Conservation (phyloP, 2,329 filamentous ascomycete species). For the Colletotrichum lindemuthianum region DNA sequence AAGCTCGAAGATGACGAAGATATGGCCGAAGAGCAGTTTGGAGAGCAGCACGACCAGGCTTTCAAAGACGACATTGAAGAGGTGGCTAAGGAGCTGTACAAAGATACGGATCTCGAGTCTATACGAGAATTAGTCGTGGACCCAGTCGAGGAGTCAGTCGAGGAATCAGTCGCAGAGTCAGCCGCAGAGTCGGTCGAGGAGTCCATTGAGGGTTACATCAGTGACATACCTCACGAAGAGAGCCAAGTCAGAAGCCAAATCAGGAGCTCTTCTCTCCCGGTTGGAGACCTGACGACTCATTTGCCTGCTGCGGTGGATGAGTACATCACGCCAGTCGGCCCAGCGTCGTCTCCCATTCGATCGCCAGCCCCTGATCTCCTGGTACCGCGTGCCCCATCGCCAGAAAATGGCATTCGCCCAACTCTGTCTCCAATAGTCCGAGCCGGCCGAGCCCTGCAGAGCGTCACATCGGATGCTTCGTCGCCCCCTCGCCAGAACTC, state of each 20-base stretch:
- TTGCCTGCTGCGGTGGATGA: conserved; percentile 18
- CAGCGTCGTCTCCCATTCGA: conserved; percentile 48
- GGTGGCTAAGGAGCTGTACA: no score
- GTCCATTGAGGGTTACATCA: not conserved
- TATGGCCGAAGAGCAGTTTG: no score
- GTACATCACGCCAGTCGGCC: conserved; percentile 49
- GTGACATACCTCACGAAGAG: not conserved
- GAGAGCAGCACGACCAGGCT: no score
- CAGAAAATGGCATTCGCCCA: conserved; percentile 50
- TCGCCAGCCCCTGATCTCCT: conserved; percentile 33
- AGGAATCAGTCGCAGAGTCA: not conserved
- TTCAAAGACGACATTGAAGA: no score
- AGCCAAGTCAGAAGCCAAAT: not conserved
- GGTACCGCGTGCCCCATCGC: conserved; percentile 27
- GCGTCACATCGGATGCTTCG: conserved; percentile 67
- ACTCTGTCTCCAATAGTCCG: conserved; percentile 68
- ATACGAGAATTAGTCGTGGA: not conserved
- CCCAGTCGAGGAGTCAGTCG: not conserved
- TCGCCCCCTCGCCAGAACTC: conserved; percentile 63
- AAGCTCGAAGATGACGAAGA: no score
- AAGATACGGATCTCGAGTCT: no score
- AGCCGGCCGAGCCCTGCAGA: conserved; percentile 65
- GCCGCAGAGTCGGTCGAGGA: not conserved
- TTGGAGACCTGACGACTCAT: conserved; percentile 16
- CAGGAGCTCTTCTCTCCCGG: conserved; percentile 28